A percentile compares a stretch with the other conserved stretches of the same genome.
phyloP scores from a whole-genome alignment of 371 early-diverging fungal genomes.

The Syncephalastrum racemosum region DNA sequence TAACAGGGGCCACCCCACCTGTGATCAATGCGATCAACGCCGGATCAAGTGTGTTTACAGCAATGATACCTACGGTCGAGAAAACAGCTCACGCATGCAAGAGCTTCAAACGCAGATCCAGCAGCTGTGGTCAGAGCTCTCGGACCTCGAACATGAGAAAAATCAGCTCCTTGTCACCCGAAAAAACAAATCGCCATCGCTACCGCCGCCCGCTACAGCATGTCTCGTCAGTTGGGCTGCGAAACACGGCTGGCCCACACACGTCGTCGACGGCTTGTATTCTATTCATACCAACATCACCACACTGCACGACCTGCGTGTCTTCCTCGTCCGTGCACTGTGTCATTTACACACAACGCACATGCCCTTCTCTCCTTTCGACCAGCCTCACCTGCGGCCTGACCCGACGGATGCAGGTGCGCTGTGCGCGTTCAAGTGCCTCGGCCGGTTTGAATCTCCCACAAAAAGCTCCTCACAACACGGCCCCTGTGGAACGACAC shows the following conservation, averaged over 20 bases:
- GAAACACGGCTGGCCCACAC: constrained; percentile 26
- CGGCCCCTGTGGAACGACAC: background rate
- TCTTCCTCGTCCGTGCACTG: constrained; percentile 21
- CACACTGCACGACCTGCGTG: constrained; percentile 26
- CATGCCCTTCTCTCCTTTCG: background rate
- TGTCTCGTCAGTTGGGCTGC: constrained; percentile 24
- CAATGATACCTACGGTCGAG: constrained; percentile 22
- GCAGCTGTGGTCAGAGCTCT: constrained; percentile 12
- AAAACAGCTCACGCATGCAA: constrained; percentile 29
- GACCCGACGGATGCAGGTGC: constrained; percentile 4
- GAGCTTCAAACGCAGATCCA: constrained; percentile 23
- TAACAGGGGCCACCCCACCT: constrained; percentile 30
- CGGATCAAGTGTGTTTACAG: constrained; percentile 29
- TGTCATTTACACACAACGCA: constrained; percentile 7
- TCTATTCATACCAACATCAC: constrained; percentile 30
- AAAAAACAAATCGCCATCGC: background rate
- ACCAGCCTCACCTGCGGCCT: background rate
- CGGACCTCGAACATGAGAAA: background rate
- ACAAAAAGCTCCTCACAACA: background rate
- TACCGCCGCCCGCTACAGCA: background rate
- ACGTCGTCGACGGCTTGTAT: constrained; percentile 20
- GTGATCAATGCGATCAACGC: constrained; percentile 28
- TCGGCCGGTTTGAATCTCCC: constrained; percentile 19
- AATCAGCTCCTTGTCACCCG: background rate
- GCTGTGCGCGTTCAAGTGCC: constrained; percentile 29